These are phyloP conservation scores for Mortierella sp. DNA, from an alignment of 371 early-diverging fungal species.

Conservation along the genomic window DNA sequence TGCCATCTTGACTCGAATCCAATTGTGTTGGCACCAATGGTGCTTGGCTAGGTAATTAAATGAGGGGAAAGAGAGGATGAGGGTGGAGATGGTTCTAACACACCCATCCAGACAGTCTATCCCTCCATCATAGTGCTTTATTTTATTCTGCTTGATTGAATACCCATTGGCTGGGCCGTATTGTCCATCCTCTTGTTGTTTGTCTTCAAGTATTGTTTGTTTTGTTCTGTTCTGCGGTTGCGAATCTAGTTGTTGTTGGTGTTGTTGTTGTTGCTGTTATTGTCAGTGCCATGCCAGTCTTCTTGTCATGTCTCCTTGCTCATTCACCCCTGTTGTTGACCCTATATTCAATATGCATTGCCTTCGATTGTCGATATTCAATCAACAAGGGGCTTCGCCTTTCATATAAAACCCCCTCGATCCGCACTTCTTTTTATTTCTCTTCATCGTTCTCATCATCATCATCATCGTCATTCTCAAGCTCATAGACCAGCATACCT, in stretches of 20 bases:
- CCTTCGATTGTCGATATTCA: background rate
- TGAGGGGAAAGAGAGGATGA: no score
- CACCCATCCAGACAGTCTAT: background rate
- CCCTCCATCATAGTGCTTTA: background rate
- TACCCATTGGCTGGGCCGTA: background rate
- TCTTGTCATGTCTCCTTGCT: background rate
- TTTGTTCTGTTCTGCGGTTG: no score
- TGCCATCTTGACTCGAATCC: background rate
- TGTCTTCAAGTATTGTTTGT: no score
- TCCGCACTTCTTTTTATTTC: background rate
- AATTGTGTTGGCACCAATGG: background rate
- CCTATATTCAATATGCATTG: background rate
- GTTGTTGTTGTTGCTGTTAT: no score
- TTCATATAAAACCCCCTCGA: no score
- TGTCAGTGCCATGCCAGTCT: background rate
- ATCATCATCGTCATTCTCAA: background rate
- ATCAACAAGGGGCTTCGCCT: no score
- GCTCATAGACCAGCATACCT: background rate
- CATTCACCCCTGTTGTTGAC: background rate
- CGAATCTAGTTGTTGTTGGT: no score
- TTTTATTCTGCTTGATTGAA: background rate
- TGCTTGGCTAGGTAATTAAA: background rate
- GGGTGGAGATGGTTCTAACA: background rate
- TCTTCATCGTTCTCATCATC: background rate
- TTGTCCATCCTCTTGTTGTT: background rate